Percentiles rank a stretch among this genome's conserved stretches.
phyloP scores from a whole-genome alignment of 495 filamentous ascomycete genomes.

The Daldinia childiae region DNA sequence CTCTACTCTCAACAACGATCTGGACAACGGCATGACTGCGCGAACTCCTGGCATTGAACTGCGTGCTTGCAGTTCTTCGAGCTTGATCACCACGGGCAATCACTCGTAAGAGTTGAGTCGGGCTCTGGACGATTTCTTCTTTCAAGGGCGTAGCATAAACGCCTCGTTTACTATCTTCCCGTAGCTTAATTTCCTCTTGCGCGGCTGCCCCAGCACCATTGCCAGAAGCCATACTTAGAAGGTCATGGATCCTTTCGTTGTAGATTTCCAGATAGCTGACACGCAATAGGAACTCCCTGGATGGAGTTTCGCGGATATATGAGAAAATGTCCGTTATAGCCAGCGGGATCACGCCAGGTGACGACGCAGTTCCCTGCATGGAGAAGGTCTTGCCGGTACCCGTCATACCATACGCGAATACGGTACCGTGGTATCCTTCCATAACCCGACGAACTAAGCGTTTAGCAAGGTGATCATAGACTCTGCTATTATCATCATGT shows the following conservation, averaged over 20 bases:
- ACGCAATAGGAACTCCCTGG: slow-evolving; percentile 91
- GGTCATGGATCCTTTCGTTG: slow-evolving; percentile 96
- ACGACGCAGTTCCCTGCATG: slow-evolving; percentile 97
- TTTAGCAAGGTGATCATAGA: slow-evolving; percentile 94
- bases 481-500: slow-evolving; percentile 89
- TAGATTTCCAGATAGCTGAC: slow-evolving; percentile 99
- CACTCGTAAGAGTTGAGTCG: slow-evolving; percentile 91
- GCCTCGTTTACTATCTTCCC: slow-evolving; percentile 94
- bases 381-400: slow-evolving; percentile 99
- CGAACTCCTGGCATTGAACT: slow-evolving; percentile 95
- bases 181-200: slow-evolving; percentile 92
- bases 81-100: slow-evolving; percentile 95
- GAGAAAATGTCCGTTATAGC: slow-evolving; percentile 99
- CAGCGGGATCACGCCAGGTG: slow-evolving; percentile 95
- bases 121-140: slow-evolving; percentile 98
- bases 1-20: slow-evolving; percentile 96
- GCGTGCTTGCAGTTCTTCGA: slow-evolving; percentile 87
- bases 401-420: slow-evolving; percentile 99
- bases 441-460: slow-evolving; percentile 94
- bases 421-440: slow-evolving; percentile 98
- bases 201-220: slow-evolving; percentile 55
- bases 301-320: slow-evolving; percentile 95
- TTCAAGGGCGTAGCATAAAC: slow-evolving; percentile 97
- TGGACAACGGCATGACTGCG: slow-evolving; percentile 98
- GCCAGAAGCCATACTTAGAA: slow-evolving; percentile 76